These are phyloP conservation scores for Porcisia deanei DNA, from an alignment of 208 protist genomes.

Conservation along the genomic window DNA sequence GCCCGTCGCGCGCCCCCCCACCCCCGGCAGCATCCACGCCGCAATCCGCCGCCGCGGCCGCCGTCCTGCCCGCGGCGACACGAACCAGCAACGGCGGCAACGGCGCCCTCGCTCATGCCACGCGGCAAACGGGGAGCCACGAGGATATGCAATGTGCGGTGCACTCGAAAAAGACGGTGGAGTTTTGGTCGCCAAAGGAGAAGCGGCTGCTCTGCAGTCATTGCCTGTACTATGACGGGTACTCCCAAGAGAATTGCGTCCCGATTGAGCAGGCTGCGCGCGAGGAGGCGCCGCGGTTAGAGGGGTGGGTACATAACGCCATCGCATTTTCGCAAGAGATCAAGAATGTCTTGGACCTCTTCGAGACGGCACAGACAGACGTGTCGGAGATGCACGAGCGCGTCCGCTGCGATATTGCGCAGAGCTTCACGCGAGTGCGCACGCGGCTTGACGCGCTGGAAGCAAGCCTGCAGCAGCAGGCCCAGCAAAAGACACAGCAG, in stretches of 20 bases:
- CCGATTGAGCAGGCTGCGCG: slow-evolving; percentile 55
- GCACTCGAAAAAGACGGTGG: slow-evolving; percentile 63
- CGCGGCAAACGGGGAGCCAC: not conserved
- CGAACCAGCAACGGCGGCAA: not conserved
- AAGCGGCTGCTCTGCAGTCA: slow-evolving; percentile 75
- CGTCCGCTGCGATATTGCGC: slow-evolving; percentile 36
- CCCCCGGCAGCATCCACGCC: not conserved
- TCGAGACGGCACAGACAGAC: slow-evolving; percentile 56
- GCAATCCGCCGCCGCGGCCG: not conserved
- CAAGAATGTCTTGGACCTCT: slow-evolving; percentile 48
- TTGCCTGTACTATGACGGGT: slow-evolving; percentile 80
- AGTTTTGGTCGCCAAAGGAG: slow-evolving; percentile 77
- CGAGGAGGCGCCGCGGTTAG: slow-evolving; percentile 47
- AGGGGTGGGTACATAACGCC: slow-evolving; percentile 66
- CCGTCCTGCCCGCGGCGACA: not conserved
- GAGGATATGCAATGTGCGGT: slow-evolving; percentile 37
- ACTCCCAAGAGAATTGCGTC: slow-evolving; percentile 66
- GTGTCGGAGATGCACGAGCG: slow-evolving; percentile 35
- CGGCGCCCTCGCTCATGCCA: not conserved
- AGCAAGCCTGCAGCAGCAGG: slow-evolving; percentile 40
- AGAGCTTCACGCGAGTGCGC: slow-evolving; percentile 45
- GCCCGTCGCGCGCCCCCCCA: slow-evolving; percentile 1
- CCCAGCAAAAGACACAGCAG: slow-evolving; percentile 29
- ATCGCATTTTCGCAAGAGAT: slow-evolving; percentile 67
- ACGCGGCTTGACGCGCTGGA: slow-evolving; percentile 49